Base-by-base conservation (phyloP, 2,329 filamentous ascomycete species). In the Aureobasidium namibiae region DNA sequence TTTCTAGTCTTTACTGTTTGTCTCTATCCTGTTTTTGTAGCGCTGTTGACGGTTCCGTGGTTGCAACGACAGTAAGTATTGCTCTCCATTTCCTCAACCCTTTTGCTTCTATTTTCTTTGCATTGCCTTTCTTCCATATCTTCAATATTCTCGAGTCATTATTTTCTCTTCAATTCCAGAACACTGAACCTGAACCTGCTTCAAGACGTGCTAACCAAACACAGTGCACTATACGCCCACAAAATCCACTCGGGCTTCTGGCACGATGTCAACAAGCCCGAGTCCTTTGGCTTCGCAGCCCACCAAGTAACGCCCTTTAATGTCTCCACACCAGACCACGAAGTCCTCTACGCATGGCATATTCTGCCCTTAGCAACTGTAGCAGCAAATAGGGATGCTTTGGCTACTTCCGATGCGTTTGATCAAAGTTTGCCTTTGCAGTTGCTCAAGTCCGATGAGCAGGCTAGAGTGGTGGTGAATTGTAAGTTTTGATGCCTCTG, bases 281-380 rank as follows among this genome's bases (percentile, higher is more conserved):
- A 95, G 69, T 81, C 82, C 64, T 95, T 90, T 79, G 92, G 92
- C 0, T 96, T 96, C 72, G 84, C 89, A 57, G 88, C 84, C 69
- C 90, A 91, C 65, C 92, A 97, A 74, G 88, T 95, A 2, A 91
- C 90, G 6, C 89, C 92, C 0, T 96, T 97, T 71, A 84, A 82
- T 49, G 74, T 97, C 38, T 75, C 74, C 4, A 94, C 90, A 0
- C 77, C 83, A 1, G 92, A 96, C 70, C 83, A 85, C 39, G 86
- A 92, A 71, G 83, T 78, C 2, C 75, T 97, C 18, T 95, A 94
- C 69, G 89, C 88, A 26, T 97, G 92, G 92, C 92, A 96, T 68
- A 81, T 97, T 58, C 76, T 96, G 50, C 92, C 92, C 0, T 74
- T 95, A 7, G 84, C 87, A 54, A 76, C 90, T 0, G 95, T 95